These are phyloP conservation scores for Parafenestella ontariensis DNA, from an alignment of 2,329 filamentous ascomycete genomes.

Conservation along the genomic window DNA sequence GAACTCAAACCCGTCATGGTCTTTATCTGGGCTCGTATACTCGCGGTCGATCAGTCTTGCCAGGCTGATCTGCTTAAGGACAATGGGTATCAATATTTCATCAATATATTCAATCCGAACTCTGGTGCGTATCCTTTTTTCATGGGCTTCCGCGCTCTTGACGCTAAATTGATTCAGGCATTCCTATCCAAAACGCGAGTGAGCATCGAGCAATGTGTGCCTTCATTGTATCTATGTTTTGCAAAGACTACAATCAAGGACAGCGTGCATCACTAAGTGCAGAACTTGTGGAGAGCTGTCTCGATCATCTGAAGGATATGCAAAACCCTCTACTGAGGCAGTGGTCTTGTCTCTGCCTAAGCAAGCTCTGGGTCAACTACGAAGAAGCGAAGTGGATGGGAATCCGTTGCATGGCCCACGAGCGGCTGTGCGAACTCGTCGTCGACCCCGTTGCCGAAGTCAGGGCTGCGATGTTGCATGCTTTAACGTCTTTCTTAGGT, in stretches of 20 bases:
- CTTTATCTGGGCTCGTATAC: conserved; percentile 96
- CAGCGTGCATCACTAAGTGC: conserved; percentile 90
- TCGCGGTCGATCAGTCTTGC: conserved; percentile 93
- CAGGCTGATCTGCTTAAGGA: conserved; percentile 95
- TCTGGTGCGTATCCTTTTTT: conserved; percentile 58
- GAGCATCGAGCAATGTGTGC: conserved; percentile 99
- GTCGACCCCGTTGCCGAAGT: conserved; percentile 92
- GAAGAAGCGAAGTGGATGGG: conserved; percentile 95
- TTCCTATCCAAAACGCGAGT: conserved; percentile 85
- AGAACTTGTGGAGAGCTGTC: conserved; percentile 87
- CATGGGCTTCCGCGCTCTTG: neutral
- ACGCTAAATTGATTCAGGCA: conserved; percentile 50
- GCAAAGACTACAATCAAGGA: conserved; percentile 90
- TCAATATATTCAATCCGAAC: conserved; percentile 84
- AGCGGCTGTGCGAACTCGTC: conserved; percentile 78
- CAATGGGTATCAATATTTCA: conserved; percentile 96
- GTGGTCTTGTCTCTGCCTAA: conserved; percentile 95
- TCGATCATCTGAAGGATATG: conserved; percentile 81
- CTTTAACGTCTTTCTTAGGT: conserved; percentile 90
- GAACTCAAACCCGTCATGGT: conserved; percentile 99
- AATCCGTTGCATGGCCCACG: conserved; percentile 85
- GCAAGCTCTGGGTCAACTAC: conserved; percentile 90
- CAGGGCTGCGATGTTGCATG: conserved; percentile 89
- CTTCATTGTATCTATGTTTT: conserved; percentile 96
- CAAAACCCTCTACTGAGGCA: conserved; percentile 90